Percentiles rank a stretch among this genome's conserved stretches.
Evolutionary conservation across 495 filamentous ascomycete species (phyloP).

Genomic region (Cercophora sp.): DNA sequence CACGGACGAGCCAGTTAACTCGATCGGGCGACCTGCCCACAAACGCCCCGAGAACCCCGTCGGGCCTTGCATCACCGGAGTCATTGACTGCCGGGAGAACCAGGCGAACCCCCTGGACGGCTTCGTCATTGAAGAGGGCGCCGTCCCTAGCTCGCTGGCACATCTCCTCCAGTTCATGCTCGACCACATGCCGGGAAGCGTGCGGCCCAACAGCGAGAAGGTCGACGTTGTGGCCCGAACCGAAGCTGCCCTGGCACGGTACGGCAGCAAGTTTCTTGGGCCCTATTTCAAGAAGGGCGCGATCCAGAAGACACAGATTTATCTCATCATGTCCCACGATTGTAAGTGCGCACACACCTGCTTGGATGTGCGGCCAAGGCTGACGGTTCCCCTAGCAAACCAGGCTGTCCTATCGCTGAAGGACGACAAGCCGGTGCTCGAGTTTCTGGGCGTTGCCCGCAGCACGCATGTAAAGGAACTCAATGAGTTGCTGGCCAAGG

Average conservation of each 20-base stretch:
- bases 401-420: slow-evolving; percentile 57
- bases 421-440: slow-evolving; percentile 55
- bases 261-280: slow-evolving; percentile 51
- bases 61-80: slow-evolving; percentile 61
- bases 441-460: slow-evolving; percentile 54
- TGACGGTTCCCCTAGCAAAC: no score
- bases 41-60: slow-evolving; percentile 49
- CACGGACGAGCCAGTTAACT: slow-evolving; percentile 51
- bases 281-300: slow-evolving; percentile 53
- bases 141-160: slow-evolving; percentile 54
- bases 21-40: slow-evolving; percentile 47
- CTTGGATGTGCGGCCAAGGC: no score
- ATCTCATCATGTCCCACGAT: slow-evolving; percentile 70
- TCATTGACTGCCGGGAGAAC: slow-evolving; percentile 57
- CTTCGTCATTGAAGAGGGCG: slow-evolving; percentile 63
- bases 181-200: slow-evolving; percentile 50
- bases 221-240: slow-evolving; percentile 36
- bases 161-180: slow-evolving; percentile 56
- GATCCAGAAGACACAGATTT: slow-evolving; percentile 57
- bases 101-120: slow-evolving; percentile 57
- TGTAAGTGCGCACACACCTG: slow-evolving; percentile 32
- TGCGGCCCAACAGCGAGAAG: slow-evolving; percentile 29
- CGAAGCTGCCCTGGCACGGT: slow-evolving; percentile 43
- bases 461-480: slow-evolving; percentile 52
- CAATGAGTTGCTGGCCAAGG: slow-evolving; percentile 47